Evolutionary conservation across 345 rosid genomes (phyloP).

Genomic region (Gynandropsis gynandra): DNA sequence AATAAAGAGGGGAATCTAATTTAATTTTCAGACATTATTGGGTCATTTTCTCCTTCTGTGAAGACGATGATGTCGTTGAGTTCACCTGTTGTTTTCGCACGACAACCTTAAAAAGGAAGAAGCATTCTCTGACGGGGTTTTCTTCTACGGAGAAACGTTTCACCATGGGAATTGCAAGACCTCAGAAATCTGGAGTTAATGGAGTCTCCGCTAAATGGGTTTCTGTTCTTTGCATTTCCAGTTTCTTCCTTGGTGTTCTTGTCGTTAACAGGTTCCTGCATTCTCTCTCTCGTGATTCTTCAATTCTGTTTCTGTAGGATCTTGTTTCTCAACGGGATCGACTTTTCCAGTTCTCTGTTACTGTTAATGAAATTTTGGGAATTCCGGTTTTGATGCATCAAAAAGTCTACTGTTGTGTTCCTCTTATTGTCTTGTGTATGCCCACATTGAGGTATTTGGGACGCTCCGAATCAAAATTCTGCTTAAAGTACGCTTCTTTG

Average conservation of each 20-base stretch:
- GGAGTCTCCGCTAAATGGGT: slow-evolving; percentile 51
- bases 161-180: slow-evolving; percentile 27
- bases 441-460: slow-evolving; percentile 22
- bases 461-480: slow-evolving; percentile 15
- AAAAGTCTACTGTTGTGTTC: slow-evolving; percentile 1
- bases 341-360: slow-evolving; percentile 15
- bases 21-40: slow-evolving; percentile 20
- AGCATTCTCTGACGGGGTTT: slow-evolving; percentile 7
- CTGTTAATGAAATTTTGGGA: slow-evolving; percentile 15
- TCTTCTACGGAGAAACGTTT: slow-evolving; percentile 4
- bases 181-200: slow-evolving; percentile 38
- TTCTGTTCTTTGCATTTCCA: slow-evolving; percentile 45
- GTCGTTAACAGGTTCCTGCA: slow-evolving; percentile 23
- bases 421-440: too few relatives aligned
- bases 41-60: slow-evolving; percentile 7
- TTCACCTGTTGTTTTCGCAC: slow-evolving; percentile 22
- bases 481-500: slow-evolving; percentile 4
- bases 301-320: slow-evolving; percentile 25
- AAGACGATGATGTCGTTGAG: slow-evolving; percentile 22
- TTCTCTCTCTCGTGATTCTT: slow-evolving; percentile 19
- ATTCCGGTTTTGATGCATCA: not conserved
- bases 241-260: slow-evolving; percentile 63
- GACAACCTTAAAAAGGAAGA: slow-evolving; percentile 30
- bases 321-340: slow-evolving; percentile 42
- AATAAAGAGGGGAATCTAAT: slow-evolving; percentile 21